Base-by-base conservation (phyloP, 2,329 filamentous ascomycete species). In the Phaeosphaeria sp. region DNA sequence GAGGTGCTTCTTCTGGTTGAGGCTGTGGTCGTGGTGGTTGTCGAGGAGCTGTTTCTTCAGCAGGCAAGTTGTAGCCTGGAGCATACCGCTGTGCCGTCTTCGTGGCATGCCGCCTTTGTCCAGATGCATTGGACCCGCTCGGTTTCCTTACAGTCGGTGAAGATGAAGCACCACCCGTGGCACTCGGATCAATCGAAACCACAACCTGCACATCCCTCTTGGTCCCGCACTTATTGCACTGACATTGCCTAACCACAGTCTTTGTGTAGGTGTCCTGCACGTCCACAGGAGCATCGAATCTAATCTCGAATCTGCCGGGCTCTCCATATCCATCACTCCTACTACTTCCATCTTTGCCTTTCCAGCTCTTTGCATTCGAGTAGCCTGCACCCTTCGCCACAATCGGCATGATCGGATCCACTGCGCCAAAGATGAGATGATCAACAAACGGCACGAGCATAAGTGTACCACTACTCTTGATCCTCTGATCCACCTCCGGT, bases 191-290 rank as follows among this genome's bases (percentile, higher is more conserved):
- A 17, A 77, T 57, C 7, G 72, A 74, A 18, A 77, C 66, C 1
- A 71, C 59, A 15, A 77, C 70, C 33, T 68, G 67, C 1, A 77
- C 74, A 61, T 76, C 74, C 51, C 74, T 65, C 33, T 68, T 69
- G 11, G 66, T 70, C 2, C 74, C 74, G 52, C 74, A 77, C 56
- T 76, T 76, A 58, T 74, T 59, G 44, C 74, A 77, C 56, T 74
- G 66, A 46, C 72, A 76, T 57, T 73, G 69, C 20, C 73, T 55
- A 1, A 70, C 66, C 11, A 75, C 71, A 21, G 53, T 74, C 61
- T 65, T 72, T 40, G 69, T 72, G 30, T 71, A 66, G 11, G 74
- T 77, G 46, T 75, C 72, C 2, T 59, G 56, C 9, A 72, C 51
- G 13, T 73, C 67, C 9, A 61, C 51, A 5, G 71, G 72, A 1